These are phyloP conservation scores for Leishmania braziliensis DNA, from an alignment of 208 protist species.

Conservation along the genomic window DNA sequence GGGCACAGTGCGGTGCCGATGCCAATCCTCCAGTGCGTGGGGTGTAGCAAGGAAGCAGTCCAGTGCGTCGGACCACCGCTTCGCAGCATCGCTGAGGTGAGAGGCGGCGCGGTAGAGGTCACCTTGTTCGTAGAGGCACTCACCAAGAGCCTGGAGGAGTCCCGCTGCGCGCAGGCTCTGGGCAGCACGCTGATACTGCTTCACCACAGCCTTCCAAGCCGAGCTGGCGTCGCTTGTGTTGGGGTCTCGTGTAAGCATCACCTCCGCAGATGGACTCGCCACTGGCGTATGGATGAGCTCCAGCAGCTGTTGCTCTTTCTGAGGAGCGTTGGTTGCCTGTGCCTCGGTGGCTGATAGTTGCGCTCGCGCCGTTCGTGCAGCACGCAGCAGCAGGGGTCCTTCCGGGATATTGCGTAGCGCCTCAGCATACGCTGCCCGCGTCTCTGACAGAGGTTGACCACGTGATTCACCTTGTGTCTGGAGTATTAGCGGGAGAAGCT, in stretches of 20 bases:
- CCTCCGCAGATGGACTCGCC: not conserved
- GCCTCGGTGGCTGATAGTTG: slow-evolving; percentile 14
- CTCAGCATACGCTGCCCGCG: slow-evolving; percentile 28
- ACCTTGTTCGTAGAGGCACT: slow-evolving; percentile 76
- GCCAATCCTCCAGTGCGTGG: slow-evolving; percentile 58
- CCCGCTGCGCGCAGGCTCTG: slow-evolving; percentile 50
- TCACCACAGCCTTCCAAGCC: slow-evolving; percentile 41
- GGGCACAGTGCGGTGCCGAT: slow-evolving; percentile 19
- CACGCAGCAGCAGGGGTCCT: slow-evolving; percentile 38
- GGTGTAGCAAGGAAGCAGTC: slow-evolving; percentile 71
- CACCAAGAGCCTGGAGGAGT: slow-evolving; percentile 60
- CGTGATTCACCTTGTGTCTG: slow-evolving; percentile 28
- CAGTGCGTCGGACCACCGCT: slow-evolving; percentile 67
- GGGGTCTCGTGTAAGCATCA: not conserved
- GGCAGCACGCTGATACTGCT: slow-evolving; percentile 49
- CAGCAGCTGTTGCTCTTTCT: not conserved
- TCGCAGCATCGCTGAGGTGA: slow-evolving; percentile 50
- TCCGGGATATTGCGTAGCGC: slow-evolving; percentile 46
- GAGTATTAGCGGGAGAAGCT: slow-evolving; percentile 60
- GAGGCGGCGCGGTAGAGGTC: slow-evolving; percentile 47
- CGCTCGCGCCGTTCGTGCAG: slow-evolving; percentile 46
- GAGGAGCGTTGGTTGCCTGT: not conserved
- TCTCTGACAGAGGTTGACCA: not conserved
- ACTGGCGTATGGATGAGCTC: not conserved
- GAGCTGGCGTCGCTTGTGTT: not conserved